Base-by-base conservation (phyloP, 441 rosid genomes). In the Bruguiera hainesii region DNA sequence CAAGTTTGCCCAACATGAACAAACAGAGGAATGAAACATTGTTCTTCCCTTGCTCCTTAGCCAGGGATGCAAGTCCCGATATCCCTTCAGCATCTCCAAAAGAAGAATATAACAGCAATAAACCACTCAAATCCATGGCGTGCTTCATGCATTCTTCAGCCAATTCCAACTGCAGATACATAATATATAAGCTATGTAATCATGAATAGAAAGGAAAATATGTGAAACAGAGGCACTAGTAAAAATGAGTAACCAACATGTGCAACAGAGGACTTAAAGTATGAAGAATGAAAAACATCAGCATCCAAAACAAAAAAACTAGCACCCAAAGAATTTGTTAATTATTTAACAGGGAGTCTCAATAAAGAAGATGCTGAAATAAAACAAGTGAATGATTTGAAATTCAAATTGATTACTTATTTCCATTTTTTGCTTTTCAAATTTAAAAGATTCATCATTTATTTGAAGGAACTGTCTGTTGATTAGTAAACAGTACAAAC, bases 81-180 rank as follows among this genome's bases (percentile, higher is more conserved):
- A 95, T 84, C 74, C 99, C 99, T 71, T 90, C 97, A 15, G 92
- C 89, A 75, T 92, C 97, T 61, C 98, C 99, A 57, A 95, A 77
- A 37, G 99, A 90, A 73, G 99, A 95, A 85, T 94, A 91, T 39
- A 91, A 89, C 65, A 94, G 82, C 69, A 94, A 73, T 71, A 94
- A 80, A 69, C 98, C 98, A 80, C 98, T 91, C 87, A 89, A 83
- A 79, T 95, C 99, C 81, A 72, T 79, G 35, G 99, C 99, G 35
- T 78, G 75, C 79, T 77, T 86, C 99, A 95, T 89, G 81, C 99
- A 95, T 52, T 87, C 93, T 80, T 95, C 98, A 62, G 99, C 99
- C 98, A 92, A 88, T 68, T 82, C 91, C 74, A 92, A 77, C 99
- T 92, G 89, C 81, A 68, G 69, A 63, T 64, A 67, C 48, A 76